phyloP scores from a whole-genome alignment of 2,329 filamentous ascomycete species.

The Alternaria angustiovoidea region DNA sequence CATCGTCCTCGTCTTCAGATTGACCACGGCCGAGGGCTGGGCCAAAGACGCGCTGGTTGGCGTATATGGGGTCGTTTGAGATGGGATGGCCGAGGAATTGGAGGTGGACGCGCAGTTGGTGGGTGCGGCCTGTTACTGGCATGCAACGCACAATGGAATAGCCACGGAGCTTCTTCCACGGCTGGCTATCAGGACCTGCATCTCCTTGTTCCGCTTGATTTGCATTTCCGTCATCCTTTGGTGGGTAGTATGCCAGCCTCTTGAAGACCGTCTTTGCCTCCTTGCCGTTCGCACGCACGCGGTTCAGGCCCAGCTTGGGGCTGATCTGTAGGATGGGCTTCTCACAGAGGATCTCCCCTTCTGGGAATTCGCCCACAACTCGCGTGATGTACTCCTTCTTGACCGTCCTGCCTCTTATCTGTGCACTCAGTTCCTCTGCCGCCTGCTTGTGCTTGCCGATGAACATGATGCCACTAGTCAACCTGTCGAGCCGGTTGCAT shows the following conservation, averaged over 20 bases:
- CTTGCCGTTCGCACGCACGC: constrained; percentile 93
- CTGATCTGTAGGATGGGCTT: constrained; percentile 94
- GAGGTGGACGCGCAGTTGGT: constrained; percentile 93
- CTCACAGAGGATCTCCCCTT: constrained; percentile 89
- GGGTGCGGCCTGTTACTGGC: constrained; percentile 90
- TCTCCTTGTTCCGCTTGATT: constrained; percentile 26
- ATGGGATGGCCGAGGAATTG: constrained; percentile 96
- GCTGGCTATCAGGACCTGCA: constrained; percentile 45
- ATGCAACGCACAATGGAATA: constrained; percentile 96
- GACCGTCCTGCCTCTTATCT: constrained; percentile 82
- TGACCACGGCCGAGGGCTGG: constrained; percentile 75
- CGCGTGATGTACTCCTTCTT: constrained; percentile 95
- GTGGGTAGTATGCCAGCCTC: constrained; percentile 88
- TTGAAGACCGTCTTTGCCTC: constrained; percentile 90
- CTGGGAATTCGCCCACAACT: constrained; percentile 89
- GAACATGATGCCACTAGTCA: constrained; percentile 98
- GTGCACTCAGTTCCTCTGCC: constrained; percentile 76
- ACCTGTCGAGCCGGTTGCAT: constrained; percentile 90
- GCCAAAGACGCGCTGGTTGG: constrained; percentile 92
- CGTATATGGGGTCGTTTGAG: constrained; percentile 97
- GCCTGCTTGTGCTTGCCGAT: constrained; percentile 85
- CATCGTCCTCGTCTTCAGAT: constrained; percentile 75
- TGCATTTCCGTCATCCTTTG: constrained; percentile 44
- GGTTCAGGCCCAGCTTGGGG: constrained; percentile 91
- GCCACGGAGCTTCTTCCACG: constrained; percentile 68